Conservation (phyloP, 805 yeast genomes). For the Starmerella apis region DNA sequence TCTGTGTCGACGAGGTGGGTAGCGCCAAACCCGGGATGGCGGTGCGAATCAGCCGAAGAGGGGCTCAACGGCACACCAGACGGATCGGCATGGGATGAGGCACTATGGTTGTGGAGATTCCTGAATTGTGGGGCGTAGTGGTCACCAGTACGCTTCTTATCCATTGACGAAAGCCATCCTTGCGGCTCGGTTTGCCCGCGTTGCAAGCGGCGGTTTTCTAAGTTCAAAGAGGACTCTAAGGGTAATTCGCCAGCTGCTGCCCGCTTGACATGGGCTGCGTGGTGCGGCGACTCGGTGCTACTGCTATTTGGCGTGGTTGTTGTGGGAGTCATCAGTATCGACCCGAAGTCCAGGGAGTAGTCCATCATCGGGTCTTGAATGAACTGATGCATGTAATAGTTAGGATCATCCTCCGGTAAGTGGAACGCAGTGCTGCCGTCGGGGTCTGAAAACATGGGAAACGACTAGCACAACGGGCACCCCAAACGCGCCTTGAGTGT, state of each 20-base stretch:
- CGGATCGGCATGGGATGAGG: conserved; percentile 7
- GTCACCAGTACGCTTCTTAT: conserved; percentile 4
- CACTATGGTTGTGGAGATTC: background rate
- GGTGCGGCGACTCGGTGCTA: conserved; percentile 5
- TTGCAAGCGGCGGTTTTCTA: background rate
- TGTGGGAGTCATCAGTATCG: conserved; percentile 16
- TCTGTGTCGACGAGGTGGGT: conserved; percentile 5
- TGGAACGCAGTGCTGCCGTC: conserved; percentile 9
- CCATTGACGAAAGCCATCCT: background rate
- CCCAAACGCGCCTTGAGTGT: background rate
- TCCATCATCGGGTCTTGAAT: conserved; percentile 18
- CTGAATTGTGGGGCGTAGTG: conserved; percentile 10
- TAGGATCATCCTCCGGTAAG: conserved; percentile 10
- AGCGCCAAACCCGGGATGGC: background rate
- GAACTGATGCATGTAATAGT: conserved; percentile 17
- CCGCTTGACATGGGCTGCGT: background rate
- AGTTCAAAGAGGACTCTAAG: background rate
- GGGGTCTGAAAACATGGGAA: conserved; percentile 7
- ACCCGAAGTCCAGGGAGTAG: conserved; percentile 16
- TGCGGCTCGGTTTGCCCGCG: background rate
- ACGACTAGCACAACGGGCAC: conserved; percentile 1
- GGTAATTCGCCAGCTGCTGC: background rate
- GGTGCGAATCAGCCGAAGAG: conserved; percentile 13
- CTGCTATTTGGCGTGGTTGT: conserved; percentile 1
- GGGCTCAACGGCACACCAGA: conserved; percentile 16